Percentiles rank a stretch among this genome's conserved stretches.
phyloP scores from a whole-genome alignment of 2,329 filamentous ascomycete genomes.

The Penicillium paneum region DNA sequence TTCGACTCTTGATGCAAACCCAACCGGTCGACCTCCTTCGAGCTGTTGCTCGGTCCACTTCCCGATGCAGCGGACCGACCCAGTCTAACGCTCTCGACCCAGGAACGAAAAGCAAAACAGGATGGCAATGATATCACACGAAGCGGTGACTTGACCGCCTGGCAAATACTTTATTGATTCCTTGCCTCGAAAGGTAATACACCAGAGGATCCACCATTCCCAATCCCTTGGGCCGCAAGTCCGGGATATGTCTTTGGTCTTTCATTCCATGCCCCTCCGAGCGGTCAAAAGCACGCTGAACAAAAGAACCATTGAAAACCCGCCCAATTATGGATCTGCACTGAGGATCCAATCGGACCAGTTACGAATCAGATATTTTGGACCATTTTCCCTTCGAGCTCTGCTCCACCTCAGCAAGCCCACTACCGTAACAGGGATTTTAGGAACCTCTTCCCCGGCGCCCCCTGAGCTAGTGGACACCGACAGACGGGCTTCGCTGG shows the following conservation, averaged over 20 bases:
- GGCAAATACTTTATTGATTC: not conserved
- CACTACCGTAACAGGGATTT: slow-evolving; percentile 30
- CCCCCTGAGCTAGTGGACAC: slow-evolving; percentile 30
- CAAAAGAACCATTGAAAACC: slow-evolving; percentile 8
- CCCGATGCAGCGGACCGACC: slow-evolving; percentile 41
- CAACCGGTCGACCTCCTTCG: not conserved
- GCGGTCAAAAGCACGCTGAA: slow-evolving; percentile 7
- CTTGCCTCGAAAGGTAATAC: slow-evolving; percentile 9
- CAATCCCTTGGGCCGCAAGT: slow-evolving; percentile 17
- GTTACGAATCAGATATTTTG: slow-evolving; percentile 13
- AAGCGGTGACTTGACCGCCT: slow-evolving; percentile 26
- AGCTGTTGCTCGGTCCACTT: slow-evolving; percentile 32
- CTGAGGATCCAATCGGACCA: slow-evolving; percentile 21
- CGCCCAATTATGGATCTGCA: slow-evolving; percentile 22
- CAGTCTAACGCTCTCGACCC: slow-evolving; percentile 31
- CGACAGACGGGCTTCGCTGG: slow-evolving; percentile 21
- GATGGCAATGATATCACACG: slow-evolving; percentile 10
- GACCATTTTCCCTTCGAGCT: slow-evolving; percentile 3
- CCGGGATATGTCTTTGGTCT: slow-evolving; percentile 5
- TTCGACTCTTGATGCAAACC: not conserved
- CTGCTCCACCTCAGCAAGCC: slow-evolving; percentile 15
- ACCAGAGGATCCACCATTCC: slow-evolving; percentile 16
- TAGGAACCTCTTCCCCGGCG: slow-evolving; percentile 34
- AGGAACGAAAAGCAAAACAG: slow-evolving; percentile 9
- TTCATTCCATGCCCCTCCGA: slow-evolving; percentile 14